phyloP scores from a whole-genome alignment of 768 basidiomycete species.

The Macrolepiota fuliginosa region DNA sequence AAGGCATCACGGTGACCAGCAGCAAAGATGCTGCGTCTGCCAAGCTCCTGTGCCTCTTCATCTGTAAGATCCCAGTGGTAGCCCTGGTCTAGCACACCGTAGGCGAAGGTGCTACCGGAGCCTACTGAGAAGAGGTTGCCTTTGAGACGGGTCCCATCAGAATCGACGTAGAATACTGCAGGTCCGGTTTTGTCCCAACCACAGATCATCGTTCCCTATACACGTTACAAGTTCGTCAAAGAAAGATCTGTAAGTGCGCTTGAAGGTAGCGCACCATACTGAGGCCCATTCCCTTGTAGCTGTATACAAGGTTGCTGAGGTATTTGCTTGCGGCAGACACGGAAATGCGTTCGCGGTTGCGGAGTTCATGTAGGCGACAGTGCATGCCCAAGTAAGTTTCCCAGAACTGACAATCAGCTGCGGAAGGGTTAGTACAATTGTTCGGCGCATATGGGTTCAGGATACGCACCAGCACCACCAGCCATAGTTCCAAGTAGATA shows the following conservation, averaged over 20 bases:
- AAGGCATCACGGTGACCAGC: constrained; percentile 96
- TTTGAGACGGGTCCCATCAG: constrained; percentile 92
- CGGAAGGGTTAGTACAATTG: background rate
- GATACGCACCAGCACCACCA: constrained; percentile 84
- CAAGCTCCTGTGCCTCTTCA: constrained; percentile 93
- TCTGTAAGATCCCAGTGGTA: constrained; percentile 91
- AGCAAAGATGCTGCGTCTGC: constrained; percentile 90
- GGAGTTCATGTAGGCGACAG: constrained; percentile 93
- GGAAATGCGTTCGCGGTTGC: constrained; percentile 95
- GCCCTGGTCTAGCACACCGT: constrained; percentile 96
- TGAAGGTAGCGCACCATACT: constrained; percentile 75
- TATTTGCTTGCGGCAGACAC: constrained; percentile 99
- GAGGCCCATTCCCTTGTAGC: constrained; percentile 98
- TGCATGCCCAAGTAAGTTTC: constrained; percentile 99
- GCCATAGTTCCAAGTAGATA: constrained; percentile 99
- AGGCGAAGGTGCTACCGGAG: constrained; percentile 98
- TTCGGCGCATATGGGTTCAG: background rate
- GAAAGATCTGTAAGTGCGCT: background rate
- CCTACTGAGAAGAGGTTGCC: constrained; percentile 99
- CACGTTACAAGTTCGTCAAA: background rate
- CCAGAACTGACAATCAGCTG: constrained; percentile 96
- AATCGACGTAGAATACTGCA: constrained; percentile 95
- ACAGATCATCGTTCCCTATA: constrained; percentile 97
- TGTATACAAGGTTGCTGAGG: constrained; percentile 94
- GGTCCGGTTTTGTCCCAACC: constrained; percentile 99